Conservation (phyloP, 371 early-diverging fungal genomes). For the Syncephalastrum monosporum region DNA sequence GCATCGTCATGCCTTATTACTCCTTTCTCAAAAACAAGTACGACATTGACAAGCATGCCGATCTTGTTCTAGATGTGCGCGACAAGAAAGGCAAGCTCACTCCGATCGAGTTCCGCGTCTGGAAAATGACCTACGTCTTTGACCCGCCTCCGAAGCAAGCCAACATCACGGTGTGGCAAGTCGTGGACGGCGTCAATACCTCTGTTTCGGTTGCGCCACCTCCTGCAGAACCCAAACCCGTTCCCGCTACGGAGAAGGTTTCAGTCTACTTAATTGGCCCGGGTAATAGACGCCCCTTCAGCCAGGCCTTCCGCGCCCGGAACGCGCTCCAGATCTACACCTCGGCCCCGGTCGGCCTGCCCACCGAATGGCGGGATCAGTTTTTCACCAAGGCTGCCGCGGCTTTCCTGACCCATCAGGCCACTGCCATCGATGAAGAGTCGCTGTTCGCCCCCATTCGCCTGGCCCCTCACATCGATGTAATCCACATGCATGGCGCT, state of each 20-base stretch:
- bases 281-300: slow-evolving; percentile 44
- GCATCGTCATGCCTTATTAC: slow-evolving; percentile 61
- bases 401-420: slow-evolving; percentile 48
- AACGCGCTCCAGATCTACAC: slow-evolving; percentile 50
- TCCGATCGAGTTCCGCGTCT: slow-evolving; percentile 46
- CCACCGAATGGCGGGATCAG: slow-evolving; percentile 64
- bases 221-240: slow-evolving; percentile 15
- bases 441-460: slow-evolving; percentile 51
- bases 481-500: slow-evolving; percentile 66
- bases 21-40: slow-evolving; percentile 45
- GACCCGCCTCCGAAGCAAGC: slow-evolving; percentile 9
- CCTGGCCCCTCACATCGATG: slow-evolving; percentile 42
- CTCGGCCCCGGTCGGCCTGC: slow-evolving; percentile 44
- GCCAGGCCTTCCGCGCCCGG: slow-evolving; percentile 46
- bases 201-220: slow-evolving; percentile 3
- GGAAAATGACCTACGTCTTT: slow-evolving; percentile 25
- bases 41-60: slow-evolving; percentile 31
- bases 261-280: slow-evolving; percentile 60
- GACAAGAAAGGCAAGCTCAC: slow-evolving; percentile 33
- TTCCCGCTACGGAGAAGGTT: slow-evolving; percentile 18
- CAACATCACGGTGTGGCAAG: slow-evolving; percentile 10
- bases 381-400: slow-evolving; percentile 64
- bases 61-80: slow-evolving; percentile 43
- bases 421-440: slow-evolving; percentile 50
- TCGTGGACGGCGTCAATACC: slow-evolving; percentile 15